Percentiles rank a stretch among this genome's conserved stretches.
Conservation (phyloP, 768 basidiomycete species). For the Rhizopogon salebrosus region DNA sequence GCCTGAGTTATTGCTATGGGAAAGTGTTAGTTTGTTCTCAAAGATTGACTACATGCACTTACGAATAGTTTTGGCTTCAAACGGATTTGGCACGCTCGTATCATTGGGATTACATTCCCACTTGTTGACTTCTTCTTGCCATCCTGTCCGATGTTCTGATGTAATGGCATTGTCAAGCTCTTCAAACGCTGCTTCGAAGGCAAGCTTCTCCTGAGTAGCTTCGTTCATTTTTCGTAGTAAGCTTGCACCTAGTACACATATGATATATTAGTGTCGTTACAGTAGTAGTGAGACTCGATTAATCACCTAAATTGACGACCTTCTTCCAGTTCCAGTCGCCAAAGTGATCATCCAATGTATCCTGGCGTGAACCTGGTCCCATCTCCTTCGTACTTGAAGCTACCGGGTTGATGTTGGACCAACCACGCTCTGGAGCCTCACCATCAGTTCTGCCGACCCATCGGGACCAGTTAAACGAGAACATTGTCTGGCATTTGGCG, state of each 20-base stretch:
- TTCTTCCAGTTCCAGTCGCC: constrained; percentile 32
- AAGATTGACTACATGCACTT: not conserved
- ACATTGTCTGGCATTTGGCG: constrained; percentile 18
- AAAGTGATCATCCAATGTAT: constrained; percentile 31
- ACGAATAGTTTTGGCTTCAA: constrained; percentile 7
- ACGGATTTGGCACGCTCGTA: constrained; percentile 12
- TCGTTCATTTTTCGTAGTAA: not conserved
- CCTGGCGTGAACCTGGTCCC: constrained; percentile 25
- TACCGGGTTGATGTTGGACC: constrained; percentile 27
- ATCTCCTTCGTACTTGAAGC: constrained; percentile 29
- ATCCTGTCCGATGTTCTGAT: not conserved
- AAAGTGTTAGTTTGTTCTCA: not conserved
- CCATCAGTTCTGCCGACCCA: constrained; percentile 28
- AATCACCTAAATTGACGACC: constrained; percentile 16
- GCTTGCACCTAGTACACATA: not conserved
- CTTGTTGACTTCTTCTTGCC: constrained; percentile 11
- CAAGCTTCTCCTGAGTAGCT: not conserved
- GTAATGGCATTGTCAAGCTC: not conserved
- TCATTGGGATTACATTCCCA: constrained; percentile 18
- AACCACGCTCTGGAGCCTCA: constrained; percentile 30
- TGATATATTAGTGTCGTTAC: not conserved
- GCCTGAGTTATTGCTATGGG: constrained; percentile 6
- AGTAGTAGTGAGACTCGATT: not conserved
- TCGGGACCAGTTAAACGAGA: constrained; percentile 22
- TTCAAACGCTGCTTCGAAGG: not conserved